These are phyloP conservation scores for Yamadazyma takamatsuzukensis DNA, from an alignment of 805 yeast species.

Conservation along the genomic window DNA sequence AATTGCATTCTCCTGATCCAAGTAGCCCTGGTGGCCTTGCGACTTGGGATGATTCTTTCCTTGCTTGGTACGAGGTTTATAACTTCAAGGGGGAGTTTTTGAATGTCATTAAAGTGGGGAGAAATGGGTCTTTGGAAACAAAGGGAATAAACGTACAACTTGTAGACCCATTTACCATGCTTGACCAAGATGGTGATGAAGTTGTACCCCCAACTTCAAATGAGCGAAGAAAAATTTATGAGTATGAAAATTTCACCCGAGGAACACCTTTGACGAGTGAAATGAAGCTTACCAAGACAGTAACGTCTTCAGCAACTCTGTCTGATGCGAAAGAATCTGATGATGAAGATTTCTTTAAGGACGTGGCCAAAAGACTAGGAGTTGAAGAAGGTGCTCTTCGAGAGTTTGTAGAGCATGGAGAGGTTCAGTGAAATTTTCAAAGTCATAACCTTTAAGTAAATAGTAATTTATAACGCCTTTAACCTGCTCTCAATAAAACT, in stretches of 20 bases:
- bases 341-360: background rate
- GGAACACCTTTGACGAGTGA: too few relatives aligned
- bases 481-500: too few relatives aligned
- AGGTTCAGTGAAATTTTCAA: too few relatives aligned
- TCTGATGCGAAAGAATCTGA: background rate
- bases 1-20: constrained; percentile 21
- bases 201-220: constrained; percentile 14
- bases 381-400: background rate
- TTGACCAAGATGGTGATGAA: constrained; percentile 28
- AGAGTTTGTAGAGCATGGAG: too few relatives aligned
- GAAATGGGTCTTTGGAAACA: constrained; percentile 18
- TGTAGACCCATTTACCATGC: constrained; percentile 28
- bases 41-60: constrained; percentile 29
- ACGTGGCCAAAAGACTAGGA: constrained; percentile 5
- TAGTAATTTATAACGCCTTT: too few relatives aligned
- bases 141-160: constrained; percentile 17
- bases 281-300: too few relatives aligned
- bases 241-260: constrained; percentile 2
- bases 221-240: constrained; percentile 3
- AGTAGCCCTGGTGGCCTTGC: constrained; percentile 5
- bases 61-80: constrained; percentile 36
- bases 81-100: constrained; percentile 29
- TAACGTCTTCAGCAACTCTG: too few relatives aligned
- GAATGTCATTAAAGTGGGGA: constrained; percentile 19
- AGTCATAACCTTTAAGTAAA: too few relatives aligned